Evolutionary conservation across 805 yeast genomes (phyloP).

Genomic region (Starmera amethionina): DNA sequence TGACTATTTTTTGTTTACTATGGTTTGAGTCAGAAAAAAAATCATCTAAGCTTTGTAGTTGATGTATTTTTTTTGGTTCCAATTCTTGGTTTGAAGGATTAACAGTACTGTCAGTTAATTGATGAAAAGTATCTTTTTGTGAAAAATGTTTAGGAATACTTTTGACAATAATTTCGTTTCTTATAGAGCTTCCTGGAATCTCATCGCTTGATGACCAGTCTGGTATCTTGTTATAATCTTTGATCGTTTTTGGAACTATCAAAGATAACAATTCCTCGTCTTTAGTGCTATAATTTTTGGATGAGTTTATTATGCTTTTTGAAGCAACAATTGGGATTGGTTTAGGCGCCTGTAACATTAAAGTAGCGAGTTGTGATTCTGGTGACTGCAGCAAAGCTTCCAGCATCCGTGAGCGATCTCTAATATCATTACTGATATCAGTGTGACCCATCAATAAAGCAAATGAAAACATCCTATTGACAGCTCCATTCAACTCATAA

Average conservation of each 20-base stretch:
- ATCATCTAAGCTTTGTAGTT: constrained; percentile 77
- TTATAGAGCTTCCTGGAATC: constrained; percentile 22
- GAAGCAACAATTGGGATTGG: constrained; percentile 39
- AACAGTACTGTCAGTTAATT: background rate
- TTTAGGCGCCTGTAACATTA: constrained; percentile 71
- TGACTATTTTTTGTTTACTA: constrained; percentile 19
- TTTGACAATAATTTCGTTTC: constrained; percentile 28
- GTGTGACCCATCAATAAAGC: constrained; percentile 57
- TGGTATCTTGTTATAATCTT: constrained; percentile 21
- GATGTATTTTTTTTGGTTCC: constrained; percentile 28
- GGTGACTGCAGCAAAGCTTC: constrained; percentile 45
- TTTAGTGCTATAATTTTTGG: constrained; percentile 6
- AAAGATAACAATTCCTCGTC: constrained; percentile 11
- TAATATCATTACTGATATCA: constrained; percentile 65
- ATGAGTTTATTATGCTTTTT: constrained; percentile 8
- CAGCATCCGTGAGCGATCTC: constrained; percentile 78
- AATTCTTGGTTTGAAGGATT: constrained; percentile 6
- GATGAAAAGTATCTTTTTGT: constrained; percentile 23
- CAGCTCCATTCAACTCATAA: constrained; percentile 26
- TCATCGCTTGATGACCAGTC: constrained; percentile 34
- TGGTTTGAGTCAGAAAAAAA: constrained; percentile 46
- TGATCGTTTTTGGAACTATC: constrained; percentile 15
- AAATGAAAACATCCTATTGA: constrained; percentile 47
- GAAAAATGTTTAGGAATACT: constrained; percentile 26
- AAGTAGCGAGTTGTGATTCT: constrained; percentile 51